Evolutionary conservation across 108 stramenopile species (phyloP).

Genomic region (Nannochloropsis granulata): DNA sequence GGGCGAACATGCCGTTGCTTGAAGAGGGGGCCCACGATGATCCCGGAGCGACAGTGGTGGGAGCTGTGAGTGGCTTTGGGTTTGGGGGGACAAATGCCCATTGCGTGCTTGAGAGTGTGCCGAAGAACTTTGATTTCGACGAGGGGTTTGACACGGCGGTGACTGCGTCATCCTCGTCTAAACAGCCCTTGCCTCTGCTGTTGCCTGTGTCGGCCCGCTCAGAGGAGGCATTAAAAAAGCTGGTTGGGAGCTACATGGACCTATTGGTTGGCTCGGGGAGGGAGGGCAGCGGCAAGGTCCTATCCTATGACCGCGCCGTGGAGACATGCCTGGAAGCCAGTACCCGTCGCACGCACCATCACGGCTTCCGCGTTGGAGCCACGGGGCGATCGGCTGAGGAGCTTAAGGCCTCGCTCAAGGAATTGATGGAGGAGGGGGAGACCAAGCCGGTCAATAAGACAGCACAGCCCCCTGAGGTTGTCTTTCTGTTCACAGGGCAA

Average conservation of each 20-base stretch:
- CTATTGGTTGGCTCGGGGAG: background rate
- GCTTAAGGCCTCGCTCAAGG: background rate
- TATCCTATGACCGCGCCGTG: background rate
- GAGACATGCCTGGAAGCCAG: background rate
- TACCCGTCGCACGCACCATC: background rate
- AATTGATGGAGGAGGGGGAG: background rate
- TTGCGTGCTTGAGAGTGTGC: background rate
- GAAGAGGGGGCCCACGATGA: background rate
- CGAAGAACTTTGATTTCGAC: background rate
- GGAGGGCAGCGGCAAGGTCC: background rate
- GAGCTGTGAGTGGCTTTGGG: background rate
- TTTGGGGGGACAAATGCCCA: background rate
- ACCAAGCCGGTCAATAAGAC: background rate
- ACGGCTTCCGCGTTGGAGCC: background rate
- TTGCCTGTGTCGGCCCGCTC: background rate
- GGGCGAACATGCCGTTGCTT: background rate
- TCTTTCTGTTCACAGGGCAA: background rate
- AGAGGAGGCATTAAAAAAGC: background rate
- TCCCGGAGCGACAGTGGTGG: background rate
- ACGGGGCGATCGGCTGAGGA: background rate
- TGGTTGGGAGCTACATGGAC: background rate
- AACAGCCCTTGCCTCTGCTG: background rate
- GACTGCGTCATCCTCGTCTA: background rate
- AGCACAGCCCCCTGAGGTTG: background rate
- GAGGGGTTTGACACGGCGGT: background rate